Conservation (phyloP, 495 filamentous ascomycete genomes). For the Penicillium arizonense region DNA sequence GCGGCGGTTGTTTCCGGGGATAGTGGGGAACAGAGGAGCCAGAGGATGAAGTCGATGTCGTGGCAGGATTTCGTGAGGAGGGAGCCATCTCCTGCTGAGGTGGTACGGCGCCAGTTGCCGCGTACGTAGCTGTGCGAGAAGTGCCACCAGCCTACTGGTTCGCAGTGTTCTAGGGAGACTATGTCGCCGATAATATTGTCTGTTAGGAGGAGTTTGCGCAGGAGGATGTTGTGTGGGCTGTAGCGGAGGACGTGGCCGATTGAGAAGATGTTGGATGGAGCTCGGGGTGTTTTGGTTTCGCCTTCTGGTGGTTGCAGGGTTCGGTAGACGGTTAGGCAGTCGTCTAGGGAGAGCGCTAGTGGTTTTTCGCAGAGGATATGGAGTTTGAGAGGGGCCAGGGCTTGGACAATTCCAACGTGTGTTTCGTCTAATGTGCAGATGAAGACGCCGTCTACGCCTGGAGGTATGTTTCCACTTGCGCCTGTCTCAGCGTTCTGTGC, state of each 20-base stretch:
- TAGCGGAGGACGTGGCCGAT: constrained; percentile 82
- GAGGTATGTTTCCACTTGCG: not conserved
- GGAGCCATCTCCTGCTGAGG: constrained; percentile 47
- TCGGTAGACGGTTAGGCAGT: constrained; percentile 72
- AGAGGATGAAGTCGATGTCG: constrained; percentile 88
- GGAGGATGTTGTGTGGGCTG: constrained; percentile 83
- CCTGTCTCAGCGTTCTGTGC: not conserved
- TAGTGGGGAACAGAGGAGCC: constrained; percentile 56
- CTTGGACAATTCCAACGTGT: constrained; percentile 75
- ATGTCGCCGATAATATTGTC: constrained; percentile 77
- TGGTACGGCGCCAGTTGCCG: constrained; percentile 89
- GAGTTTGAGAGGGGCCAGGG: constrained; percentile 63
- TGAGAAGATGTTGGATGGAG: constrained; percentile 57
- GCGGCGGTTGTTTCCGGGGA: constrained; percentile 14
- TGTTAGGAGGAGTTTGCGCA: constrained; percentile 73
- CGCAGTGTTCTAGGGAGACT: constrained; percentile 82
- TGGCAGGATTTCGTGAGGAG: constrained; percentile 94
- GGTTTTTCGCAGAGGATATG: constrained; percentile 97
- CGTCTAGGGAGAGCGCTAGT: constrained; percentile 70
- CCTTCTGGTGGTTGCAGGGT: constrained; percentile 37
- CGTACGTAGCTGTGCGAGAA: constrained; percentile 91
- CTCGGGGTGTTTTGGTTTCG: not conserved
- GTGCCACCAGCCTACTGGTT: constrained; percentile 96
- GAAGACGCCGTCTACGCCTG: constrained; percentile 71
- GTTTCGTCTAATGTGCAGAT: constrained; percentile 87